Percentiles rank a stretch among this genome's conserved stretches.
Conservation (phyloP, 495 filamentous ascomycete genomes). For the Penicillium cosmopolitanum region DNA sequence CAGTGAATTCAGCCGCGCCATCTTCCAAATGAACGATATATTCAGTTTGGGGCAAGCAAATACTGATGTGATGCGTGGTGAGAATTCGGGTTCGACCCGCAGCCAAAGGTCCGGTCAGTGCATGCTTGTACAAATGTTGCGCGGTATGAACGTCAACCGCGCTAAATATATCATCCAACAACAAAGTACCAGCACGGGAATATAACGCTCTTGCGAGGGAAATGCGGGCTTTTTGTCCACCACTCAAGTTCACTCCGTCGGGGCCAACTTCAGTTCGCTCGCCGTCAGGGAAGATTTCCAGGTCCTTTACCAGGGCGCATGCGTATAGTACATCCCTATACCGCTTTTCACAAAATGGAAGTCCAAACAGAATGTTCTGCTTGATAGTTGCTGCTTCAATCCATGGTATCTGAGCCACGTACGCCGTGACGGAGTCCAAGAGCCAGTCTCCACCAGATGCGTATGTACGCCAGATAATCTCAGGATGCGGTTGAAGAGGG, state of each 20-base stretch:
- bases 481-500: background rate
- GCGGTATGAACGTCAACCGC: constrained; percentile 57
- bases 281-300: constrained; percentile 77
- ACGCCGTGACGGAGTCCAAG: constrained; percentile 27
- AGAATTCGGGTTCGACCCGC: constrained; percentile 21
- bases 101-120: constrained; percentile 18
- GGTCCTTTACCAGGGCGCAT: constrained; percentile 71
- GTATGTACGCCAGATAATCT: background rate
- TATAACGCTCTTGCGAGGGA: constrained; percentile 59
- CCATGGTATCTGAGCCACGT: constrained; percentile 60
- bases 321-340: constrained; percentile 58
- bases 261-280: constrained; percentile 81
- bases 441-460: background rate
- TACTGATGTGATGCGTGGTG: constrained; percentile 67
- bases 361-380: constrained; percentile 63
- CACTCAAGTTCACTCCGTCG: constrained; percentile 78
- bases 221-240: constrained; percentile 79
- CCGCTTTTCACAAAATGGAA: constrained; percentile 45
- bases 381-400: constrained; percentile 56
- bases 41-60: constrained; percentile 72
- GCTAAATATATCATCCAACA: constrained; percentile 57
- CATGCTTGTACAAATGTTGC: constrained; percentile 64
- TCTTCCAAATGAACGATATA: constrained; percentile 56
- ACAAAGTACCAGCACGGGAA: constrained; percentile 49
- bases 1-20: too few relatives aligned